Evolutionary conservation across 768 basidiomycete species (phyloP).

Genomic region (Termitomyces sp.): DNA sequence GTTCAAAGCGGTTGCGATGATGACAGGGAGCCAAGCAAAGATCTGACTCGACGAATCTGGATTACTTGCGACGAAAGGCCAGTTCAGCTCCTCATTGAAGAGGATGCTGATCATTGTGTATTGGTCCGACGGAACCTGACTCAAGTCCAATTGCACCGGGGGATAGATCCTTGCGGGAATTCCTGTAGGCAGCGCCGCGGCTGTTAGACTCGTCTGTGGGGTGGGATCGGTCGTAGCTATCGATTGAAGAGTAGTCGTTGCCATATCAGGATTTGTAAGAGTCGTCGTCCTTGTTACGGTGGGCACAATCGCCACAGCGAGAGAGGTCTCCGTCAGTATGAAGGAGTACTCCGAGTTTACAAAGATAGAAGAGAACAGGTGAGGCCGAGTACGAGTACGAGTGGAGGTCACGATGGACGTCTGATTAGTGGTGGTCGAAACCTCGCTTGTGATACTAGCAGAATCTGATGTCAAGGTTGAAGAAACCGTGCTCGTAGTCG

Average conservation of each 20-base stretch:
- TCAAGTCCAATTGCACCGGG: constrained; percentile 19
- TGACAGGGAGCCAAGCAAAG: constrained; percentile 63
- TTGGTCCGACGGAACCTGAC: constrained; percentile 29
- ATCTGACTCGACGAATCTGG: constrained; percentile 68
- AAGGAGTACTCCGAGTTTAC: constrained; percentile 41
- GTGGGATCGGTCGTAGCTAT: constrained; percentile 12
- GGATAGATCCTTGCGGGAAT: constrained; percentile 65
- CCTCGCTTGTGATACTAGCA: no score
- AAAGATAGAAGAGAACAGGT: not conserved
- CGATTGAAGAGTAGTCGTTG: constrained; percentile 28
- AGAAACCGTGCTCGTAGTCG: no score
- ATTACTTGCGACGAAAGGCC: constrained; percentile 64
- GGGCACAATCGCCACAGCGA: constrained; percentile 34
- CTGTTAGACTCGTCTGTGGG: constrained; percentile 21
- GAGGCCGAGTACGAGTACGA: not conserved
- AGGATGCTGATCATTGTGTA: constrained; percentile 60
- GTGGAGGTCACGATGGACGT: no score
- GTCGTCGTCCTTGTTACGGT: constrained; percentile 23
- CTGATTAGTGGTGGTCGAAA: no score
- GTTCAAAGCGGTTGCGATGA: constrained; percentile 30
- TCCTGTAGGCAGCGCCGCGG: constrained; percentile 48
- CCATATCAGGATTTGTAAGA: constrained; percentile 41
- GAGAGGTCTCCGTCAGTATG: constrained; percentile 39
- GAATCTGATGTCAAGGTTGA: not conserved
- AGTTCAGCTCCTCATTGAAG: constrained; percentile 57